Evolutionary conservation across 306 rosid species (phyloP).

Genomic region (Lathyrus sativus): DNA sequence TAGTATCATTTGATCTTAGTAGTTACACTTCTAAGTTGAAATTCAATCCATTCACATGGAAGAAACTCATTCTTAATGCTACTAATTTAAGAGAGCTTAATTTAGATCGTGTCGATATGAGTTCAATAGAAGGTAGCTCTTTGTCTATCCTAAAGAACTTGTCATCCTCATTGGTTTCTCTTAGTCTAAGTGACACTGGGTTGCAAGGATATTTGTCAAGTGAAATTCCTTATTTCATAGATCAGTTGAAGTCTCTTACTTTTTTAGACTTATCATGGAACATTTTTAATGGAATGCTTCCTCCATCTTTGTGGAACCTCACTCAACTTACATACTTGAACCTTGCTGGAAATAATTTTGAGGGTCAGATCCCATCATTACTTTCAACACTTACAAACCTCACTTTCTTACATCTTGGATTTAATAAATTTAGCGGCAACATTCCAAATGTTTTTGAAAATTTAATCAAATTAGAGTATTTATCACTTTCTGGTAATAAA

Average conservation of each 20-base stretch:
- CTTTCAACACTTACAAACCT: slow-evolving; percentile 16
- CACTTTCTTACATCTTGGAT: background rate
- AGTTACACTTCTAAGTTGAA: background rate
- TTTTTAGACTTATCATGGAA: accelerated
- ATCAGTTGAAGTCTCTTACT: slow-evolving; percentile 1
- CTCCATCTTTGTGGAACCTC: slow-evolving; percentile 30
- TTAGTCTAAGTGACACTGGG: background rate
- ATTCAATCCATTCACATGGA: background rate
- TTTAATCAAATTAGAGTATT: background rate
- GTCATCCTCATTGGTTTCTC: background rate
- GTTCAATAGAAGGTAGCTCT: background rate
- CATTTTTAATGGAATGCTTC: background rate
- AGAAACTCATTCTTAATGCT: background rate
- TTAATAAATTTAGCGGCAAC: slow-evolving; percentile 17
- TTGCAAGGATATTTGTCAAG: background rate
- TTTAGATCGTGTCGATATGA: background rate
- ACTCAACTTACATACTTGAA: background rate
- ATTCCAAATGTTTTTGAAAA: background rate
- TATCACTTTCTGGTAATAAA: background rate
- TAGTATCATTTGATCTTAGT: background rate
- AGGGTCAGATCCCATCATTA: slow-evolving; percentile 27
- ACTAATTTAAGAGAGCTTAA: background rate
- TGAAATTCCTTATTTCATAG: slow-evolving; percentile 14
- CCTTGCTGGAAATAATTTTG: background rate
- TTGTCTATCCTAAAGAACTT: background rate